phyloP scores from a whole-genome alignment of 768 basidiomycete species.

The Lentinula boryana region DNA sequence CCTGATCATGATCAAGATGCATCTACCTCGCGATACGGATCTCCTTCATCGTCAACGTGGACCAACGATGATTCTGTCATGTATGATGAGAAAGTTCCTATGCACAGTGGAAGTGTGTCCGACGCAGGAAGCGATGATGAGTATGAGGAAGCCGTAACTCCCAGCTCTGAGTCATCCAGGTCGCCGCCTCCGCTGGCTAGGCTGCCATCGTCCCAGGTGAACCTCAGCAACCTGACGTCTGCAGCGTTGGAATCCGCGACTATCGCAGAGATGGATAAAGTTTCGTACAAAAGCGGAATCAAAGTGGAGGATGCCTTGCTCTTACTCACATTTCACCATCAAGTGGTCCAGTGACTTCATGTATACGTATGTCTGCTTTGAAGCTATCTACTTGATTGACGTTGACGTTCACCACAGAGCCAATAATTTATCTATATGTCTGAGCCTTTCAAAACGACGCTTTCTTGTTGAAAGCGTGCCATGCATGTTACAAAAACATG shows the following conservation, averaged over 20 bases:
- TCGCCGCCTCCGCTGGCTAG: slow-evolving; percentile 20
- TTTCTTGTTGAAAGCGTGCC: background rate
- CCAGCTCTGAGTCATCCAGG: slow-evolving; percentile 47
- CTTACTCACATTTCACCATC: slow-evolving; percentile 69
- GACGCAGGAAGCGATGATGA: slow-evolving; percentile 68
- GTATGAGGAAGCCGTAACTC: slow-evolving; percentile 69
- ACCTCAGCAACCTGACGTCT: slow-evolving; percentile 25
- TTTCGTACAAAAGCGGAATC: slow-evolving; percentile 43
- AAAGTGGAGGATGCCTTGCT: slow-evolving; percentile 71
- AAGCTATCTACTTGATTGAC: background rate
- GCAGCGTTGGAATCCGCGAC: slow-evolving; percentile 32
- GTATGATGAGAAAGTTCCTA: slow-evolving; percentile 39
- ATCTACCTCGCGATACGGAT: slow-evolving; percentile 43
- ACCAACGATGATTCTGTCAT: slow-evolving; percentile 43
- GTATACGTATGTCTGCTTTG: background rate
- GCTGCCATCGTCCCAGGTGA: slow-evolving; percentile 22
- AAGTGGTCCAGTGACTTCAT: slow-evolving; percentile 44
- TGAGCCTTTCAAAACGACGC: background rate
- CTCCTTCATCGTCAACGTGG: slow-evolving; percentile 46
- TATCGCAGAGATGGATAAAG: slow-evolving; percentile 46
- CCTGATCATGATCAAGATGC: slow-evolving; percentile 10
- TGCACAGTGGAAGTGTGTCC: slow-evolving; percentile 19
- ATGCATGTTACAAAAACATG: background rate
- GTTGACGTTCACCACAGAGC: background rate
- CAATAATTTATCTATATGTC: background rate